phyloP scores from a whole-genome alignment of 306 rosid genomes.

The Fragaria ananassa region DNA sequence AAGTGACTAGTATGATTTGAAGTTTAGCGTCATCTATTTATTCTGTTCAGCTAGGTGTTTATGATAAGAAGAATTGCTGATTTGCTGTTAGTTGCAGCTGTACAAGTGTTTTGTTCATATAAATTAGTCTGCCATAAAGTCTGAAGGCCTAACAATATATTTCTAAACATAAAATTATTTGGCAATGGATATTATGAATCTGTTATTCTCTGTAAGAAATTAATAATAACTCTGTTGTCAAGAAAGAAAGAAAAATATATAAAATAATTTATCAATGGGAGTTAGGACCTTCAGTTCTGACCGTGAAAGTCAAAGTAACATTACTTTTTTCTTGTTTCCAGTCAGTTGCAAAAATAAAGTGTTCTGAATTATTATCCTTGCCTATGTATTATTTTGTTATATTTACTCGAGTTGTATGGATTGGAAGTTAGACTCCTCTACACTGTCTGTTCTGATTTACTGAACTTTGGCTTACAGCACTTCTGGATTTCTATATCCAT shows the following conservation, averaged over 20 bases:
- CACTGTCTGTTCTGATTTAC: conserved; percentile 26
- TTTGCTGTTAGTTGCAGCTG: neutral
- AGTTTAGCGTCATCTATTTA: neutral
- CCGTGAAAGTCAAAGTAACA: neutral
- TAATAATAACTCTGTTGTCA: neutral
- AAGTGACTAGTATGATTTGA: neutral
- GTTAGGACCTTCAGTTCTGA: neutral
- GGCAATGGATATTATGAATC: neutral
- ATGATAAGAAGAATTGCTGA: neutral
- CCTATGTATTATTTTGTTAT: neutral
- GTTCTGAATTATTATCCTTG: neutral
- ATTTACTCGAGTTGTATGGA: neutral
- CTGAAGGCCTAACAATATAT: neutral
- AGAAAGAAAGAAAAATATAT: neutral
- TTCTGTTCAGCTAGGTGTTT: neutral
- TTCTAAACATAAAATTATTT: neutral
- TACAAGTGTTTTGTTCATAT: neutral
- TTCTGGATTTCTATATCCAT: conserved; percentile 98
- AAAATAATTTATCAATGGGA: neutral
- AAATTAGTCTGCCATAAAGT: neutral
- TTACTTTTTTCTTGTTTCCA: neutral
- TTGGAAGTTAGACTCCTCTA: neutral
- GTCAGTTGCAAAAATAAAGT: neutral
- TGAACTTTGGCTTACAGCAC: conserved; percentile 57
- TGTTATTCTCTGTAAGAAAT: neutral